Evolutionary conservation across 2,329 filamentous ascomycete genomes (phyloP), one percentile per base, ranked within the genome.

Genomic region (Penicillium palitans): DNA sequence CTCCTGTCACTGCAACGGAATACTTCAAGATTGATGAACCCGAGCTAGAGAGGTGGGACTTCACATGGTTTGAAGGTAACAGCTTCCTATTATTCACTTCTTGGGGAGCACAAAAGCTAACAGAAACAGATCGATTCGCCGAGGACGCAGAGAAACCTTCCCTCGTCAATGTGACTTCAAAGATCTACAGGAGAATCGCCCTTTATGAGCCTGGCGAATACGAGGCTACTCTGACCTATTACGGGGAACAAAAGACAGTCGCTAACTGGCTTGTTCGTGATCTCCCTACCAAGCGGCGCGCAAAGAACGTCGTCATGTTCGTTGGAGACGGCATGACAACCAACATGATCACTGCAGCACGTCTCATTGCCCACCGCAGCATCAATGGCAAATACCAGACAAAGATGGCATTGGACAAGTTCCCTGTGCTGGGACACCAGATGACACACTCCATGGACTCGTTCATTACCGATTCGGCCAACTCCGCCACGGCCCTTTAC

Each of bases 391-490:
- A 89, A 74, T 96, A 93, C 74, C 87, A 91, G 79, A 86, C 83
- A 57, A 83, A 81, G 57, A 83, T 96, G 82, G 82, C 86, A 70
- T 81, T 96, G 80, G 91, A 96, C 78, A 83, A 91, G 70, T 95
- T 95, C 76, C 90, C 91, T 3, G 84, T 93, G n/a, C 72, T 93
- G 12, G 91, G 91, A 21, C 91, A 96, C 74, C 90, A 93, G 77
- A 93, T 95, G 87, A 93, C 90, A 12, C 90, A 93, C 76, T 93
- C 90, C 1, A 85, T 95, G 70, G 90, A 93, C 77, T 87, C 82
- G 50, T 93, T 90, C 81, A 93, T 95, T 71, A 95, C 90, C 39
- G 90, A 95, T 74, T 91, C 88, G 60, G 91, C 91, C 76, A 95
- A 95, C 78, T 91, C 88, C 6, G 90, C 90, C 4, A 90, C 88